These are phyloP conservation scores for Plasmodium malariae DNA, from an alignment of 169 alveolate species.

Conservation along the genomic window DNA sequence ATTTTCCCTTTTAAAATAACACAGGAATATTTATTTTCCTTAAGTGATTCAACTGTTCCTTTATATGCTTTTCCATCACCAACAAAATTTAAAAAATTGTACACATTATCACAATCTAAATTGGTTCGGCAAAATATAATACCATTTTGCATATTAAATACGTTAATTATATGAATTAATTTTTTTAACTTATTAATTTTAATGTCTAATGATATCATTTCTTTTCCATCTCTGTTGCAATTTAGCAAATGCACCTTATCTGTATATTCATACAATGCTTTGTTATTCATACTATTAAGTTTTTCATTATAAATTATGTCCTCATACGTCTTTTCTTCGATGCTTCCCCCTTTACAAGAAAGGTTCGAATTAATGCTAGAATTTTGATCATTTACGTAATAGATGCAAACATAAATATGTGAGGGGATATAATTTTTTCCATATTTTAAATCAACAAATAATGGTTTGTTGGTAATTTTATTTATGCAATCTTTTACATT, in stretches of 20 bases:
- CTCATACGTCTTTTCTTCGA: conserved; percentile 1
- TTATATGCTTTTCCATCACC: conserved; percentile 74
- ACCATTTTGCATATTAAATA: conserved; percentile 78
- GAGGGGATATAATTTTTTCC: conserved; percentile 77
- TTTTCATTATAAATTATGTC: conserved; percentile 69
- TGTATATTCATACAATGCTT: conserved; percentile 69
- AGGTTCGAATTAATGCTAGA: neutral
- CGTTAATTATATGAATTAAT: conserved; percentile 69
- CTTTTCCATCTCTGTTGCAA: conserved; percentile 14
- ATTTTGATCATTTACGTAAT: conserved; percentile 52
- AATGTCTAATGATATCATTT: conserved; percentile 54
- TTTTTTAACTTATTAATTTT: conserved; percentile 77
- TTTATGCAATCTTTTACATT: conserved; percentile 73
- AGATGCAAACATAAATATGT: conserved; percentile 76
- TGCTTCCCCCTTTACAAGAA: neutral
- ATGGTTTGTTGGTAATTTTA: conserved; percentile 74
- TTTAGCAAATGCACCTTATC: conserved; percentile 69
- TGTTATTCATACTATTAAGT: conserved; percentile 23
- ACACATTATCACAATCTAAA: conserved; percentile 79
- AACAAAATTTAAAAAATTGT: conserved; percentile 69
- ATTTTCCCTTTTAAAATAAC: conserved; percentile 77
- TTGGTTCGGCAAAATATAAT: conserved; percentile 78
- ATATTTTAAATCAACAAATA: conserved; percentile 78
- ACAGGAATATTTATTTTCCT: conserved; percentile 76
- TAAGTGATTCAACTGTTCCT: conserved; percentile 44